These are phyloP conservation scores for Dactylellina haptotyla DNA, from an alignment of 2,329 filamentous ascomycete genomes.

Conservation along the genomic window DNA sequence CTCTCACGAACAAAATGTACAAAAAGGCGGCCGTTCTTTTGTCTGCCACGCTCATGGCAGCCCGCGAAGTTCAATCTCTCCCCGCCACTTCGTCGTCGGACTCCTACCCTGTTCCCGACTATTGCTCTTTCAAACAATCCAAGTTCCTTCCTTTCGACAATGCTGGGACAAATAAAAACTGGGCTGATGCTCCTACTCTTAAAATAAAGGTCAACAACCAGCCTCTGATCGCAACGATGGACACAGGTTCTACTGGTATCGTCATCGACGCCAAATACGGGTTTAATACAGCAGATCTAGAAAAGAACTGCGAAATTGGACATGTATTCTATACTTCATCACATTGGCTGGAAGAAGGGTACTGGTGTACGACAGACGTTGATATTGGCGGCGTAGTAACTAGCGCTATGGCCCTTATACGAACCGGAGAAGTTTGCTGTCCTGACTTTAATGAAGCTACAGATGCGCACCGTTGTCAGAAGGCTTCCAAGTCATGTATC, in stretches of 20 bases:
- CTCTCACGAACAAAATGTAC: constrained; percentile 13
- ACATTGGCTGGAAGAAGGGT: constrained; percentile 38
- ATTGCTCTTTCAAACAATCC: constrained; percentile 17
- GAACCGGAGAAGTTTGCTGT: constrained; percentile 28
- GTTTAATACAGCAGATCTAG: constrained; percentile 16
- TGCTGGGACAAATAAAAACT: constrained; percentile 20
- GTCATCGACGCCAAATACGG: constrained; percentile 34
- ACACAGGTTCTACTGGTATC: constrained; percentile 38
- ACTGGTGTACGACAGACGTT: constrained; percentile 35
- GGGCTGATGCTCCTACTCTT: constrained; percentile 14
- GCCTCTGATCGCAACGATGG: constrained; percentile 20
- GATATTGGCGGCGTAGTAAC: constrained; percentile 18
- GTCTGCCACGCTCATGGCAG: neutral
- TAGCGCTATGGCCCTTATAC: constrained; percentile 21
- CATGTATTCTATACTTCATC: constrained; percentile 44
- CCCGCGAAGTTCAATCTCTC: neutral
- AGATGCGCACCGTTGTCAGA: constrained; percentile 9
- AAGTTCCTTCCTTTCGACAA: constrained; percentile 41
- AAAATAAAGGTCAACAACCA: constrained; percentile 19
- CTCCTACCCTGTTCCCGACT: constrained; percentile 15
- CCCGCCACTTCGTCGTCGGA: neutral
- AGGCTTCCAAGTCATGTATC: constrained; percentile 5
- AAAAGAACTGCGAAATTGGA: constrained; percentile 21
- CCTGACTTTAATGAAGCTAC: constrained; percentile 6
- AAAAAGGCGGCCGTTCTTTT: neutral